A percentile compares a stretch with the other conserved stretches of the same genome.
Conservation (phyloP, 2,329 filamentous ascomycete genomes). For the Talaromyces islandicus region DNA sequence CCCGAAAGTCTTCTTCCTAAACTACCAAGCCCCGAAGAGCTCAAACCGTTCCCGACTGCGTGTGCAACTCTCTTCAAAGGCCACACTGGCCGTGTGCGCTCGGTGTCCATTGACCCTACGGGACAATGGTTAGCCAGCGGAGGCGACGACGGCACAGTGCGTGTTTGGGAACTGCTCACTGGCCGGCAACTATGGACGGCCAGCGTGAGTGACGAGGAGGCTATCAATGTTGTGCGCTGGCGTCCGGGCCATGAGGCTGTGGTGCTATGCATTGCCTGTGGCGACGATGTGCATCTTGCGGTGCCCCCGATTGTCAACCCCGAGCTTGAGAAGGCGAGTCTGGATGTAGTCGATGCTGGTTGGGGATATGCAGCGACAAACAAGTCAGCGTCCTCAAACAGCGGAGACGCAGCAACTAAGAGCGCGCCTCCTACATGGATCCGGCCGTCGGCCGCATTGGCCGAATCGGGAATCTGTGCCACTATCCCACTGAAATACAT, state of each 20-base stretch:
- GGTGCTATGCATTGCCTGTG: conserved; percentile 75
- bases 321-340: conserved; percentile 66
- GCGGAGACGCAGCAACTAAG: conserved; percentile 42
- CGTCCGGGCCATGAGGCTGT: conserved; percentile 74
- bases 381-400: conserved; percentile 41
- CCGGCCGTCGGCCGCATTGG: conserved; percentile 66
- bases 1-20: conserved; percentile 89
- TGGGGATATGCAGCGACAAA: conserved; percentile 79
- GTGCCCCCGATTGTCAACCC: conserved; percentile 68
- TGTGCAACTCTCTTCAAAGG: conserved; percentile 82
- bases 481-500: conserved; percentile 72
- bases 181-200: conserved; percentile 83
- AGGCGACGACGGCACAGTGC: conserved; percentile 87
- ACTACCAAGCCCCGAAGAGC: conserved; percentile 83
- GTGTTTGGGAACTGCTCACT: conserved; percentile 82
- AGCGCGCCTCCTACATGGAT: conserved; percentile 76
- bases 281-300: conserved; percentile 80
- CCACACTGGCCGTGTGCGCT: conserved; percentile 81
- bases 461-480: conserved; percentile 69
- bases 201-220: conserved; percentile 67
- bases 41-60: conserved; percentile 89
- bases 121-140: conserved; percentile 84
- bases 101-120: conserved; percentile 75
- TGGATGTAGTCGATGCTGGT: conserved; percentile 75
- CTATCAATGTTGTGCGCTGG: conserved; percentile 85